Evolutionary conservation across 176 grass and related monocot genomes (phyloP).

Genomic region (Neostapfia colusana): DNA sequence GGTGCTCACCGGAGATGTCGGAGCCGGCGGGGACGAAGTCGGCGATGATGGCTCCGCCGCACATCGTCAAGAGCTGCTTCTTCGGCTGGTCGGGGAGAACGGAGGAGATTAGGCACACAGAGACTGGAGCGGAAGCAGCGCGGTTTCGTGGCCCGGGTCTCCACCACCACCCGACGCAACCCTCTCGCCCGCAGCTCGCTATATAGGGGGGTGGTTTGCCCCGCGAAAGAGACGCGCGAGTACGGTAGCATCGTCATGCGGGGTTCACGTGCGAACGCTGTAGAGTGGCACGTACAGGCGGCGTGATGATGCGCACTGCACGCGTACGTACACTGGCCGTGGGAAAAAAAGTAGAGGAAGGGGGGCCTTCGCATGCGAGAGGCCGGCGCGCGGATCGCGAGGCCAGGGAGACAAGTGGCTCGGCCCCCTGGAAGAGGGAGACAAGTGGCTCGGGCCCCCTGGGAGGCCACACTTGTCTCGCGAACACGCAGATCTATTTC

Average conservation of each 20-base stretch:
- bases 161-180: too few species aligned
- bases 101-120: not conserved
- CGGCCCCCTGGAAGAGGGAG: too few species aligned
- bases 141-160: not conserved
- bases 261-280: not conserved
- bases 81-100: not conserved
- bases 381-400: too few species aligned
- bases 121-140: not conserved
- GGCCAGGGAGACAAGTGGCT: too few species aligned
- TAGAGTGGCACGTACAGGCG: not conserved
- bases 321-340: too few species aligned
- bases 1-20: constrained; percentile 12
- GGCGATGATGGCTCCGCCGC: constrained; percentile 49
- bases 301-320: not conserved
- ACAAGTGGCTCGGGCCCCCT: too few species aligned
- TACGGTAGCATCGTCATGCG: not conserved
- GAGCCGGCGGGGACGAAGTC: constrained; percentile 31
- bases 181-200: not conserved
- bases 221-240: not conserved
- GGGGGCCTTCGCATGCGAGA: too few species aligned
- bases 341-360: too few species aligned
- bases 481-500: too few species aligned
- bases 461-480: too few species aligned
- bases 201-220: not conserved
- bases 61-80: constrained; percentile 30